Evolutionary conservation across 805 yeast genomes (phyloP).

Genomic region (Ogataea zsoltii): DNA sequence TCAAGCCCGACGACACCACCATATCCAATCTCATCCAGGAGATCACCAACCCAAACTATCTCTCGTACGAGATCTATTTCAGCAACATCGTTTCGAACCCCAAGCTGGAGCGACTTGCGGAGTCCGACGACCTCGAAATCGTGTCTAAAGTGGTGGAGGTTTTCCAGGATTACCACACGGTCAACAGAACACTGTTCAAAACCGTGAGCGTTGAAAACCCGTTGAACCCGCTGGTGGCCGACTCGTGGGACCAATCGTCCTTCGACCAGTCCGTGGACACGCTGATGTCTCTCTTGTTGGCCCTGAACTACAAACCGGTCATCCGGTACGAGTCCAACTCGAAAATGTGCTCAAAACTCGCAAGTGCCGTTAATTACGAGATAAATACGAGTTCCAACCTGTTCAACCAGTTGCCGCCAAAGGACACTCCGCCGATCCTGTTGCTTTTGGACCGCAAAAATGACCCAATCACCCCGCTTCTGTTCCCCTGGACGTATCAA

Average conservation of each 20-base stretch:
- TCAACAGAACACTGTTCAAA: constrained; percentile 62
- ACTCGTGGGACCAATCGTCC: constrained; percentile 47
- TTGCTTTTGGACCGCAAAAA: constrained; percentile 78
- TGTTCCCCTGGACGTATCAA: constrained; percentile 97
- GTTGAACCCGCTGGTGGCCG: constrained; percentile 28
- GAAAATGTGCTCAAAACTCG: constrained; percentile 61
- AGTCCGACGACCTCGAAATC: constrained; percentile 83
- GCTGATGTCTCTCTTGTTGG: constrained; percentile 59
- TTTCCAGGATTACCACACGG: constrained; percentile 77
- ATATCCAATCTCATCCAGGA: constrained; percentile 64
- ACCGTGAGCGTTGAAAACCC: constrained; percentile 34
- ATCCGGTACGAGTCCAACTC: constrained; percentile 78
- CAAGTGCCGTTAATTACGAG: constrained; percentile 61
- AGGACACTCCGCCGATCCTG: constrained; percentile 71
- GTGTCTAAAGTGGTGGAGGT: constrained; percentile 77
- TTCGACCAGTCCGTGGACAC: constrained; percentile 43
- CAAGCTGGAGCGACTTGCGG: constrained; percentile 84
- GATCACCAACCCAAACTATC: constrained; percentile 75
- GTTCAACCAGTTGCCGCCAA: constrained; percentile 62
- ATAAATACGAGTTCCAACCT: constrained; percentile 57
- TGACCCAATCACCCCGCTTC: constrained; percentile 91
- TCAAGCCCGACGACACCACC: constrained; percentile 70
- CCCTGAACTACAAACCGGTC: constrained; percentile 75
- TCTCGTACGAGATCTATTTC: constrained; percentile 74
- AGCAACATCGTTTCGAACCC: constrained; percentile 73